Evolutionary conservation across 2,329 filamentous ascomycete species (phyloP), one percentile per base, ranked within the genome.

Genomic region (Pyrenophora graminea): DNA sequence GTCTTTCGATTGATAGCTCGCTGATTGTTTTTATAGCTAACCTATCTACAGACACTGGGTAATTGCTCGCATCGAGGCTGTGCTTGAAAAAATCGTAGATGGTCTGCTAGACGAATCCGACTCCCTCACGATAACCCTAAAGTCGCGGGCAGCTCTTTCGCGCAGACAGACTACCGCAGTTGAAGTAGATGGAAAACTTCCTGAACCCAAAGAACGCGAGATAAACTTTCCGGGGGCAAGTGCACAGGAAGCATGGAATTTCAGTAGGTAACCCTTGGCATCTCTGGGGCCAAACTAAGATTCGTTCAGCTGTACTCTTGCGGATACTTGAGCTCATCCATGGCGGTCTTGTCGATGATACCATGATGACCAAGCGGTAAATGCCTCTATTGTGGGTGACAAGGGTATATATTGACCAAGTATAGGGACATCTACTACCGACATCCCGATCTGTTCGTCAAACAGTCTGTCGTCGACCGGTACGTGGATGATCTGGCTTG

Each of bases 391-490:
- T 23, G 17, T 25, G 8, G 4, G 13, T 10, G 30, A 33, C 3
- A 4, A 33, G 25, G n/a, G 25, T n/a, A 23, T 18, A 18, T 25
- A 25, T 55, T 68, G 17, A 65, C 12, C 3, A 1, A n/a, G 19
- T 10, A 10, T 45, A 93, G 90, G 55, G 89, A 90, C 63, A 85
- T 95, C 3, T 95, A 87, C 70, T 95, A 95, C 67, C 85, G 89
- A 61, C 82, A 91, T 59, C 84, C 86, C 4, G 80, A 85, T 8
- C 76, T 95, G 0, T 95, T 94, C 64, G 79, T 80, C 17, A 85
- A 79, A 42, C 90, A 94, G 68, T 67, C 72, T 13, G 78, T 84
- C 12, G 88, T 94, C 0, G 86, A 94, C 67, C 79, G 80, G 25
- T 83, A 90, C 39, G 82, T 94, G 0, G 88, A 94, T 62, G 86